Base-by-base conservation (phyloP, 225 moss, liverwort and hornwort genomes). In the Pseudoscleropodium purum region DNA sequence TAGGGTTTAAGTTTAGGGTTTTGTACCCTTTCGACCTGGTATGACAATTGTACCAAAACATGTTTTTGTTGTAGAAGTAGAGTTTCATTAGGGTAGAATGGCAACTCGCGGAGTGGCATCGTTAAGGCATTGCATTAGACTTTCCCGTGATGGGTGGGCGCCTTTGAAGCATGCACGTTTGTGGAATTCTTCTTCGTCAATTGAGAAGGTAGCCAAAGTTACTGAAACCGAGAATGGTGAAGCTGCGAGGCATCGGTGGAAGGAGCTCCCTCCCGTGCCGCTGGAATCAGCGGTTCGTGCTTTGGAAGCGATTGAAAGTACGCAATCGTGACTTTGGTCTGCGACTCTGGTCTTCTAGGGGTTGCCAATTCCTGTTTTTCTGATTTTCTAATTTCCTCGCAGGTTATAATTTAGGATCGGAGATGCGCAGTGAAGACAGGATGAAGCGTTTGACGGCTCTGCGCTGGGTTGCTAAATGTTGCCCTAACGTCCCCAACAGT, bases 401-500 rank as follows among this genome's bases (percentile, higher is more conserved):
- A 92, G 94, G 91, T 77, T 88, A 87, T 14, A 90, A 86, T 64
- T 87, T 76, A 85, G 90, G 88, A 75, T 47, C 87, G 64, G 91
- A 92, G 79, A 83, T 63, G 82, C 83, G 49, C 79, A 51, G 51
- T 47, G 81, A 83, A 79, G 87, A 87, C 63, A 90, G 68, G 81
- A 91, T 86, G 67, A 91, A 92, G 88, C 86, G 87, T 90, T 83
- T 97, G 76, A 99, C 99, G 74, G 97, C 99, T 56, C 86, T 97
- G 89, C 93, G 95, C 73, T 99, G 99, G 99, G 96, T 99, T 81
- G 90, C 97, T 7, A 95, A 96, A 89, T 97, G 99, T 87, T 99
- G 97, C 88, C 96, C 99, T 37, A 92, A 87, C 89, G 94, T 99
- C 68, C 97, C 97, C 34, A 92, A 92, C 52, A 96, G 94, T 87